Evolutionary conservation across 106 monocot species (phyloP), one percentile per base, ranked within the genome.

Genomic region (Platanthera zijinensis): DNA sequence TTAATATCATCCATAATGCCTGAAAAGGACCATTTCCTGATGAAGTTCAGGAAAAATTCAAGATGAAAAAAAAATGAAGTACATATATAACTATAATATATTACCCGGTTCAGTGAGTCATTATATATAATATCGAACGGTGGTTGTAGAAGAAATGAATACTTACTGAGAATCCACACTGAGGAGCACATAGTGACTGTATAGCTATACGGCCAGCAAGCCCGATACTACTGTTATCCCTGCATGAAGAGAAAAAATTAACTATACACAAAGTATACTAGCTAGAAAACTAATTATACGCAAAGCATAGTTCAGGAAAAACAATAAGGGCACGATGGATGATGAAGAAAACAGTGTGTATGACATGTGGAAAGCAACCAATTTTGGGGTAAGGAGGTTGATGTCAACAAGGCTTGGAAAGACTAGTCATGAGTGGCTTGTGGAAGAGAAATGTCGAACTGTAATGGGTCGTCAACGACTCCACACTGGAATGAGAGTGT

Each of bases 121-220:
- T 72, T 50, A 10, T 21, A 51, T 7, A 72, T 49, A 18, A 17
- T 48, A 13, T 8, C 5, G 49, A 71, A 71, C 19, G 1, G 30
- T 13, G 17, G 8, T 1, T 49, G 50, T n/a, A 18, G 10, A 51
- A 51, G 21, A 49, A 76, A 61, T 73, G 12, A 59, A 61, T 18
- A 63, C 75, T 74, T 22, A 89, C 86, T 72, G 77, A 92, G 67
- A 73, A 88, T 63, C 83, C 76, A 83, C 94, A 94, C 70, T 99
- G 94, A 76, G 97, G 97, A 64, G 97, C 86, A 87, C 91, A 88
- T 8, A 94, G 86, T 49, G 97, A 99, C 54, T 92, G 97, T 83
- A 99, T 94, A 39, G 94, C 89, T 78, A 94, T 88, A 21, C 97
- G 87, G 62, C 91, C 94, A 79, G 84, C 88, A 83, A 45, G 50